Evolutionary conservation across 164 flowering plant species (phyloP).

Genomic region (Houttuynia cordata): DNA sequence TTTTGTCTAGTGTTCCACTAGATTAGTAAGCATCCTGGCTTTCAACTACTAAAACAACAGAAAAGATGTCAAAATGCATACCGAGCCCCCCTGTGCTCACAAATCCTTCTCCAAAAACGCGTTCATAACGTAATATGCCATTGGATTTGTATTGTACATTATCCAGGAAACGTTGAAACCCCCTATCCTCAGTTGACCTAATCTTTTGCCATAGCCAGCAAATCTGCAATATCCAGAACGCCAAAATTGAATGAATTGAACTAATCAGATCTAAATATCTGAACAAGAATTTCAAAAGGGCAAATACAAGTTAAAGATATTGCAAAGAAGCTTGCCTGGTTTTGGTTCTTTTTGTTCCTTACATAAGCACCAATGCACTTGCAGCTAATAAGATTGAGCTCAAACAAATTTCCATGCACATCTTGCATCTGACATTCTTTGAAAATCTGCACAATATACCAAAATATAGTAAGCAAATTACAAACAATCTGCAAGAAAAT

Average conservation of each 20-base stretch:
- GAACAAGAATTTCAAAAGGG: background rate
- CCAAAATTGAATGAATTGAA: background rate
- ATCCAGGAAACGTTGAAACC: slow-evolving; percentile 84
- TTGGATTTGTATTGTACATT: slow-evolving; percentile 67
- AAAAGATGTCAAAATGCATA: slow-evolving; percentile 6
- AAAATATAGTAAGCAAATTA: too few relatives aligned
- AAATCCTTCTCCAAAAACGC: slow-evolving; percentile 83
- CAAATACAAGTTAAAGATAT: background rate
- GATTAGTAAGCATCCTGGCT: too few relatives aligned
- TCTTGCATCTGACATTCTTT: slow-evolving; percentile 56
- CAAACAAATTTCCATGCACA: slow-evolving; percentile 51
- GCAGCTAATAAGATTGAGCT: slow-evolving; percentile 66
- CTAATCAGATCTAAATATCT: background rate
- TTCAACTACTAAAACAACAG: background rate
- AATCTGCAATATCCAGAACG: slow-evolving; percentile 35
- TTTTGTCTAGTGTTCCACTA: too few relatives aligned
- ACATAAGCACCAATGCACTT: slow-evolving; percentile 95
- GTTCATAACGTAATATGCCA: slow-evolving; percentile 91
- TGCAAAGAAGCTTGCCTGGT: slow-evolving; percentile 42
- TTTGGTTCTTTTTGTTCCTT: slow-evolving; percentile 80
- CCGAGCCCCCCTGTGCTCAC: slow-evolving; percentile 96
- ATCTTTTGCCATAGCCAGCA: slow-evolving; percentile 96
- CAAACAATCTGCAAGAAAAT: background rate
- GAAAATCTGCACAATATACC: slow-evolving; percentile 39
- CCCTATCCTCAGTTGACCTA: slow-evolving; percentile 52